phyloP scores from a whole-genome alignment of 2,329 filamentous ascomycete species.

The Diaporthe citriasiana region DNA sequence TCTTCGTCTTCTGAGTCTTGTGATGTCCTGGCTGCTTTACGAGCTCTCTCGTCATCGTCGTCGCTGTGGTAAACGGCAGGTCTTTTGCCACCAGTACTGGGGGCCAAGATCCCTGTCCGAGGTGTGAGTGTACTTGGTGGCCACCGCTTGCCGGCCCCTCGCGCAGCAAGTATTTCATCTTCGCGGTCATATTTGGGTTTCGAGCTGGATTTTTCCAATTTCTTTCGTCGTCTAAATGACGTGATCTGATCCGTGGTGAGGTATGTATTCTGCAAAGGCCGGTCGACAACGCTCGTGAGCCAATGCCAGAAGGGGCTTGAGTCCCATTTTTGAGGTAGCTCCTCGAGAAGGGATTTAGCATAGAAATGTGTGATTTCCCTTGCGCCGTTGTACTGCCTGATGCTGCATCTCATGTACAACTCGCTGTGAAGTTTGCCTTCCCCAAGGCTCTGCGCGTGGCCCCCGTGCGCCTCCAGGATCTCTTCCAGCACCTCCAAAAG shows the following conservation, averaged over 20 bases:
- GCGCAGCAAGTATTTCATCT: not conserved
- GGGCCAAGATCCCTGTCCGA: constrained; percentile 29
- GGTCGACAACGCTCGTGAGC: constrained; percentile 50
- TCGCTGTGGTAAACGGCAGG: constrained; percentile 52
- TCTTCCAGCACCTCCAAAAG: constrained; percentile 46
- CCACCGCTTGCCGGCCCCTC: constrained; percentile 39
- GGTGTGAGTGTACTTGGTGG: constrained; percentile 38
- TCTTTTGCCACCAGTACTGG: constrained; percentile 32
- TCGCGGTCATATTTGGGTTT: not conserved
- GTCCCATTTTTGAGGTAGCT: constrained; percentile 53
- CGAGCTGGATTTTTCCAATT: not conserved
- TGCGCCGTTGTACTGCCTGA: constrained; percentile 54
- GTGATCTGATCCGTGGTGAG: constrained; percentile 45
- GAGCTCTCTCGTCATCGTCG: constrained; percentile 54
- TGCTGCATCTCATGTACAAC: constrained; percentile 57
- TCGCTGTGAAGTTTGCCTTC: constrained; percentile 50
- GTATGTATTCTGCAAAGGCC: constrained; percentile 48
- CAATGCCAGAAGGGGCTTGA: constrained; percentile 52
- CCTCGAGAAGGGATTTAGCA: constrained; percentile 55
- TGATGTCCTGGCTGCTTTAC: constrained; percentile 53
- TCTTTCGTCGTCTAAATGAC: constrained; percentile 47
- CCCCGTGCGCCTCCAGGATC: constrained; percentile 49
- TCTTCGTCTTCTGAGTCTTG: constrained; percentile 54
- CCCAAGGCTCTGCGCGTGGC: constrained; percentile 48
- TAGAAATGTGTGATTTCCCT: constrained; percentile 62